These are phyloP conservation scores for Kodamaea kakaduensis DNA, from an alignment of 805 yeast species.

Conservation along the genomic window DNA sequence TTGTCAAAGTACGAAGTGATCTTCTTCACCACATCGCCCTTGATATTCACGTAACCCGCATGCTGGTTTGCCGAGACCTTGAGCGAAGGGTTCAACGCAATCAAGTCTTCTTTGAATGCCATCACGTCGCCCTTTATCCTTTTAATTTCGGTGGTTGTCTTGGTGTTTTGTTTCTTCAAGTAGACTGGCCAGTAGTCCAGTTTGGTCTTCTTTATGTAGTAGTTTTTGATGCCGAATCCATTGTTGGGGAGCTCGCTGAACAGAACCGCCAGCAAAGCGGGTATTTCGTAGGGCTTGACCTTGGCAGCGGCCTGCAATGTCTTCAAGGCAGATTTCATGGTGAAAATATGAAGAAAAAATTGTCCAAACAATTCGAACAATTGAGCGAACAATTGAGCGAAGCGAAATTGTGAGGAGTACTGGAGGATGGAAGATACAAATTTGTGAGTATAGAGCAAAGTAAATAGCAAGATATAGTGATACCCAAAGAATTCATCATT, in stretches of 20 bases:
- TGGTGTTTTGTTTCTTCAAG: slow-evolving; percentile 59
- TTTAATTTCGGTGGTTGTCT: slow-evolving; percentile 69
- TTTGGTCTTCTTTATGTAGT: slow-evolving; percentile 47
- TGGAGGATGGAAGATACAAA: no score
- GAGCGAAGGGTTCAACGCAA: slow-evolving; percentile 45
- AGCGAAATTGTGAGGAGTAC: no score
- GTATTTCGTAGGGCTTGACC: slow-evolving; percentile 23
- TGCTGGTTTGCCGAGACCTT: slow-evolving; percentile 33
- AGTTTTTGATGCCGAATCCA: slow-evolving; percentile 35
- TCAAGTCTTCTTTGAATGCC: slow-evolving; percentile 64
- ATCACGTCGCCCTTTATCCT: slow-evolving; percentile 64
- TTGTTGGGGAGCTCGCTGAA: slow-evolving; percentile 26
- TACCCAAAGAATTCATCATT: no score
- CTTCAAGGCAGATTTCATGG: slow-evolving; percentile 8
- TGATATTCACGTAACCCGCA: slow-evolving; percentile 37
- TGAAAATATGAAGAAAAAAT: slow-evolving; percentile 6
- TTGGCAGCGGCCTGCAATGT: slow-evolving; percentile 4
- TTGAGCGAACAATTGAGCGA: no score
- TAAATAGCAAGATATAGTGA: no score
- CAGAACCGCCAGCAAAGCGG: slow-evolving; percentile 24
- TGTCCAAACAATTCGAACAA: no score
- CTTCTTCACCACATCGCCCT: slow-evolving; percentile 35
- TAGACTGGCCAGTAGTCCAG: slow-evolving; percentile 81
- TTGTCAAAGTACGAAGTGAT: slow-evolving; percentile 27
- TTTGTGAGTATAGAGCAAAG: no score